Evolutionary conservation across 2,329 filamentous ascomycete genomes (phyloP).

Genomic region (Penicillium crustosum): DNA sequence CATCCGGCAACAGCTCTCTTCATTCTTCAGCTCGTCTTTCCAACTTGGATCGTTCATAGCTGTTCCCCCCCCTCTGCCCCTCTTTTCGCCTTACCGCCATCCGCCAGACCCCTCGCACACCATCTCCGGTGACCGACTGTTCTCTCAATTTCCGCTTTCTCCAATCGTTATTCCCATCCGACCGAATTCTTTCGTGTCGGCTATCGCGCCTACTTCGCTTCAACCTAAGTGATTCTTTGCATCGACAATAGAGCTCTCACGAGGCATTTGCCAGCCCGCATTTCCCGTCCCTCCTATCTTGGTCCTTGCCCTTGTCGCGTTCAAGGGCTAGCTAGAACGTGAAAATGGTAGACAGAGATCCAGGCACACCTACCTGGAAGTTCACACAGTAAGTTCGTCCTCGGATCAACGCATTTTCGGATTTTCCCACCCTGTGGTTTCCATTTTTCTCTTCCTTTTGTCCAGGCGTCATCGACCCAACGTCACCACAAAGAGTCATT

Average conservation of each 20-base stretch:
- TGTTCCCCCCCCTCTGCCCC: conserved; percentile 21
- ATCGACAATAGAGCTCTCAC: conserved; percentile 22
- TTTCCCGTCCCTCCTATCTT: conserved; percentile 21
- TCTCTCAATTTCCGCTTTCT: conserved; percentile 7
- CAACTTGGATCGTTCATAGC: conserved; percentile 14
- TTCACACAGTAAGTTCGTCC: conserved; percentile 84
- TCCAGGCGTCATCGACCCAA: not conserved
- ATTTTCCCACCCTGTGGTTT: not conserved
- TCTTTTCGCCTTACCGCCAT: conserved; percentile 18
- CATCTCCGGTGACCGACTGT: conserved; percentile 16
- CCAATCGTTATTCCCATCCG: conserved; percentile 11
- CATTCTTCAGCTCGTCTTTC: not conserved
- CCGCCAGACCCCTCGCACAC: conserved; percentile 19
- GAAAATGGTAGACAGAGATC: conserved; percentile 93
- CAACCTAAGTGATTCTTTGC: conserved; percentile 12
- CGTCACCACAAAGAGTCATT: not conserved
- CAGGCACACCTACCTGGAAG: conserved; percentile 96
- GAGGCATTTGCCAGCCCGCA: conserved; percentile 9
- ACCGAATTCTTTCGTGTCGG: conserved; percentile 14
- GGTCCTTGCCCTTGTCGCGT: conserved; percentile 22
- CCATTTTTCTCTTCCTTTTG: not conserved
- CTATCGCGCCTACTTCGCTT: conserved; percentile 6
- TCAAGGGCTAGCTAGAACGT: conserved; percentile 48
- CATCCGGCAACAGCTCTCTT: conserved; percentile 7
- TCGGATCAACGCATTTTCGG: conserved; percentile 1